Conservation (phyloP, 352 stramenopile genomes). For the Peronospora farinosa region DNA sequence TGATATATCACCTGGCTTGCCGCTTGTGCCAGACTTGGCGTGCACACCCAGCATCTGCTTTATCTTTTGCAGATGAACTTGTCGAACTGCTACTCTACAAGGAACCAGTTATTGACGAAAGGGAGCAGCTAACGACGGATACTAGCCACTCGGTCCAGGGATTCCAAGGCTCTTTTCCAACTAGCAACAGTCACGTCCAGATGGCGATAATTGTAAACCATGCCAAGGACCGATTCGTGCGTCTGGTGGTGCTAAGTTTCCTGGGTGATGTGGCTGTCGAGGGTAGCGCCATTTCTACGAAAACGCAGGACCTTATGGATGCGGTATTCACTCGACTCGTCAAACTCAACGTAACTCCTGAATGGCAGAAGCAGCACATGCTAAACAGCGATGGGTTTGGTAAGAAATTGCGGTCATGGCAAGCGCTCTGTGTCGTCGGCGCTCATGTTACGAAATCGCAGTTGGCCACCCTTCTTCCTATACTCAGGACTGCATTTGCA, state of each 20-base stretch:
- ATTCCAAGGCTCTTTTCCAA: constrained; percentile 18
- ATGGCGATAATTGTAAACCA: constrained; percentile 22
- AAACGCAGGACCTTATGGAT: constrained; percentile 32
- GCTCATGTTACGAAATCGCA: constrained; percentile 34
- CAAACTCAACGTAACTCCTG: constrained; percentile 44
- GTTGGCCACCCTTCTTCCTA: constrained; percentile 17
- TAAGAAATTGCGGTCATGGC: constrained; percentile 68
- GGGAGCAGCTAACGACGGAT: constrained; percentile 37
- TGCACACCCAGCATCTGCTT: constrained; percentile 36
- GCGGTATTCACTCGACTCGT: constrained; percentile 37
- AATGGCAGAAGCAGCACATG: constrained; percentile 80
- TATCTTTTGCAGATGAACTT: constrained; percentile 59
- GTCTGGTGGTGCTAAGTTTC: constrained; percentile 60
- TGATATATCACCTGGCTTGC: constrained; percentile 71
- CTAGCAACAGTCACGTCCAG: constrained; percentile 12
- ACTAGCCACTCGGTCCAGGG: constrained; percentile 17
- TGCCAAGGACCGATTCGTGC: constrained; percentile 61
- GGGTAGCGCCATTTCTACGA: background rate
- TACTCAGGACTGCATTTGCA: constrained; percentile 48
- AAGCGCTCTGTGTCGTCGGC: constrained; percentile 69
- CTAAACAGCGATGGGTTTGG: constrained; percentile 80
- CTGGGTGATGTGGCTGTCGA: constrained; percentile 50
- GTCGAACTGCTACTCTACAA: constrained; percentile 69
- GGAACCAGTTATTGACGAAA: constrained; percentile 66
- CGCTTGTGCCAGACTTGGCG: constrained; percentile 64